Conservation (phyloP, 2,329 filamentous ascomycete genomes). For the Phaeosphaeria sp. region DNA sequence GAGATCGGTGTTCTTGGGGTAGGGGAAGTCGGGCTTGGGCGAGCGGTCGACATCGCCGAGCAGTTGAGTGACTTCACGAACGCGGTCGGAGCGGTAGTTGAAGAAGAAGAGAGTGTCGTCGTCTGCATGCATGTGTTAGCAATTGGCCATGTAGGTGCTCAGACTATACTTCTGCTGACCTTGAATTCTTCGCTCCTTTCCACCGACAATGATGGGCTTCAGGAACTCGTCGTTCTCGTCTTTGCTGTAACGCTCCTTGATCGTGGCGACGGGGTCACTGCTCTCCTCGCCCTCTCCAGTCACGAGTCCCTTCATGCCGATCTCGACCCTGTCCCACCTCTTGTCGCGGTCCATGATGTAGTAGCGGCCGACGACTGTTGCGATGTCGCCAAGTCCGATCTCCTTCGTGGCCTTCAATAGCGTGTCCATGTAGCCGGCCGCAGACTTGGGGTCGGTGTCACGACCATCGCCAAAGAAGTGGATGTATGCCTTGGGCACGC, state of each 20-base stretch:
- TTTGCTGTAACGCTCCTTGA: slow-evolving; percentile 86
- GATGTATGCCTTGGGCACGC: slow-evolving; percentile 90
- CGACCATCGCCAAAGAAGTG: slow-evolving; percentile 99
- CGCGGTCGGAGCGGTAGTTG: slow-evolving; percentile 99
- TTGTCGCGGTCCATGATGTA: slow-evolving; percentile 99
- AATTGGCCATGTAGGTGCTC: slow-evolving; percentile 37
- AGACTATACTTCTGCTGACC: slow-evolving; percentile 56
- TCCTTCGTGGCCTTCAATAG: slow-evolving; percentile 82
- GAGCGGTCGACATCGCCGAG: slow-evolving; percentile 92
- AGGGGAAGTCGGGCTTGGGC: slow-evolving; percentile 87
- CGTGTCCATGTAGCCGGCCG: slow-evolving; percentile 84
- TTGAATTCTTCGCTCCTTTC: slow-evolving; percentile 84
- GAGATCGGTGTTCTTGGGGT: slow-evolving; percentile 84
- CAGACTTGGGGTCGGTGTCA: slow-evolving; percentile 97
- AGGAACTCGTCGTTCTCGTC: slow-evolving; percentile 97
- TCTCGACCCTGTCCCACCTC: slow-evolving; percentile 94
- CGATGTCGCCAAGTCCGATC: slow-evolving; percentile 84
- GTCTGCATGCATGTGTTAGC: slow-evolving; percentile 61
- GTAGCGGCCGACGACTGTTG: slow-evolving; percentile 93
- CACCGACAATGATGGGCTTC: slow-evolving; percentile 94
- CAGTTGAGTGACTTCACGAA: slow-evolving; percentile 93
- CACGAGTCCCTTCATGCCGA: slow-evolving; percentile 86
- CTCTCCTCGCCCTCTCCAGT: slow-evolving; percentile 86
- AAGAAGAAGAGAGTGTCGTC: slow-evolving; percentile 98
- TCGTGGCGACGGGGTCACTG: slow-evolving; percentile 82